Evolutionary conservation across 306 rosid species (phyloP), one percentile per base, ranked within the genome.

Genomic region (Phaseolus lunatus): DNA sequence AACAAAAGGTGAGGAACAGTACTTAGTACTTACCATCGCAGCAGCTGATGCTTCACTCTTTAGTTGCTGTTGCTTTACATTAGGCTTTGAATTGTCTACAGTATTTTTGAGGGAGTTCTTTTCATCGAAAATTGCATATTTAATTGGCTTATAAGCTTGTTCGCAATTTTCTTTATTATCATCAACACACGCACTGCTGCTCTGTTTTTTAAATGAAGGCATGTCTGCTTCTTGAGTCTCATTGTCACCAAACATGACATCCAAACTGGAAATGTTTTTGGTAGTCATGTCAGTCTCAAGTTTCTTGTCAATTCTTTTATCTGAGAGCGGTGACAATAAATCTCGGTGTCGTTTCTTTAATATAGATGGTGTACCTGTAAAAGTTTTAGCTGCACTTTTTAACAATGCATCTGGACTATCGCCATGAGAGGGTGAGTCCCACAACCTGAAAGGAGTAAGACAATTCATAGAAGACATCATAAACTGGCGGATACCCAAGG

Each of bases 401-500:
- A 95, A 86, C 69, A 95, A 78, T 39, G 93, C 97, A 77, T 90
- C 92, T 1, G 98, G 97, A 86, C 92, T 92, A 79, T 84, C 65
- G 37, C 85, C 89, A 9, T 72, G 89, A 79, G 92, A 79, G 58
- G 98, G 98, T 2, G 97, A 95, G 73, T 92, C 96, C 97, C 98
- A 96, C 80, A 91, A 75, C 88, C 90, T 92, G 78, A 87, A 90
- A 73, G 99, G 98, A 72, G 98, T 87, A 20, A 88, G 91, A 80
- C 94, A 88, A 86, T 91, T 92, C 91, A 87, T 84, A 73, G 98
- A 92, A 52, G 97, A 85, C 93, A 91, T 89, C 97, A 89, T 88
- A 59, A 92, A 87, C 85, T 88, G 97, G 68, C 99, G 98, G 56
- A 96, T 92, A 67, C 99, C 99, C 7, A 96, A 90, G 7, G 99